phyloP scores from a whole-genome alignment of 257 asterid species.

The Perilla frutescens region DNA sequence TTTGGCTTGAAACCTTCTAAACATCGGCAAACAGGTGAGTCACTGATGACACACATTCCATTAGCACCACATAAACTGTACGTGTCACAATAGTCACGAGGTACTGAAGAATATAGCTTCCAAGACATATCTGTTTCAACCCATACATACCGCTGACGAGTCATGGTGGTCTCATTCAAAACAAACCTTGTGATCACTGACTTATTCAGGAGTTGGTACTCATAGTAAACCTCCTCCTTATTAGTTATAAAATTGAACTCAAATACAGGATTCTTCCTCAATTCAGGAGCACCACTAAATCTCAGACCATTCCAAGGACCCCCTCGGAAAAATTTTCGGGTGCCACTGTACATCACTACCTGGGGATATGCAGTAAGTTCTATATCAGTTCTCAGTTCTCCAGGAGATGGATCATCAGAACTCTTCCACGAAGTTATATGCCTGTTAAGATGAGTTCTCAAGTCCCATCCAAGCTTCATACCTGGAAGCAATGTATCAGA shows the following conservation, averaged over 20 bases:
- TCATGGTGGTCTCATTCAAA: slow-evolving; percentile 36
- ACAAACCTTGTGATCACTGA: slow-evolving; percentile 42
- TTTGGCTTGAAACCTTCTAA: slow-evolving; percentile 50
- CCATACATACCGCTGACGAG: slow-evolving; percentile 45
- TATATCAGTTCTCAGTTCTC: slow-evolving; percentile 37
- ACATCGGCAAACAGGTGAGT: slow-evolving; percentile 53
- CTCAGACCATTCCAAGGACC: slow-evolving; percentile 61
- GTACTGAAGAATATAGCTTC: slow-evolving; percentile 41
- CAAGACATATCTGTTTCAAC: slow-evolving; percentile 41
- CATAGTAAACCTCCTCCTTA: slow-evolving; percentile 41
- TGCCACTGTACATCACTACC: slow-evolving; percentile 36
- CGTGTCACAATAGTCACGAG: slow-evolving; percentile 48
- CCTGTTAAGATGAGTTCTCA: slow-evolving; percentile 38
- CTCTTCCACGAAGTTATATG: slow-evolving; percentile 45
- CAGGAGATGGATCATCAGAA: slow-evolving; percentile 48
- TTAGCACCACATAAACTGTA: slow-evolving; percentile 49
- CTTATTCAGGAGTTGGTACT: slow-evolving; percentile 35
- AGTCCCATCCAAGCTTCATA: slow-evolving; percentile 57
- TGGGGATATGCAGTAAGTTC: slow-evolving; percentile 47
- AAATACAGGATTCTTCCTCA: slow-evolving; percentile 39
- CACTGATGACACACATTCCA: slow-evolving; percentile 41
- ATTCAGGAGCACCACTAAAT: slow-evolving; percentile 44
- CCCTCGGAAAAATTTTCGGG: slow-evolving; percentile 36
- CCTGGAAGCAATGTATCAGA: slow-evolving; percentile 53
- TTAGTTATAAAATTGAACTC: slow-evolving; percentile 31